Base-by-base conservation (phyloP, 2,329 filamentous ascomycete species). In the Aspergillus intermedius region DNA sequence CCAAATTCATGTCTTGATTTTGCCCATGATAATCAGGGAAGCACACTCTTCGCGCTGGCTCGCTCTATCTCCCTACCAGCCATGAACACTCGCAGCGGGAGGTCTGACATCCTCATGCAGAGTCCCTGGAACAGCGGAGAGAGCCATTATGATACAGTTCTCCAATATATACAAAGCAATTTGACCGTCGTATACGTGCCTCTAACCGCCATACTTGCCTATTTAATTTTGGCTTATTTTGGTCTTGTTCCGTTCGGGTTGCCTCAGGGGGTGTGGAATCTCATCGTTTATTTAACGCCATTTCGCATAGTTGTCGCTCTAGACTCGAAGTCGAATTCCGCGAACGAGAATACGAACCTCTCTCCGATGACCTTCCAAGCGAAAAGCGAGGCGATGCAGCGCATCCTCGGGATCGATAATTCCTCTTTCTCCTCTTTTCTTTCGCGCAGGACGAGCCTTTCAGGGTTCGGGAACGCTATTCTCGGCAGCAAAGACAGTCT, bases 311-410 rank as follows among this genome's bases (percentile, higher is more conserved):
- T 74, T 46, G 61, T 66, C 51, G 66, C 68, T 41, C 65, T 81
- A 72, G 76, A 74, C 78, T 53, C 75, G 72, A 61, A 75, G 72
- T 52, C 73, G 70, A 22, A 40, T 12, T 50, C 67, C 64, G 67
- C 68, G 52, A 55, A 62, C 63, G 62, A 63, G 59, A 51, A 68
- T 59, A 47, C 67, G 65, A 39, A 73, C 77, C 49, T 47, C 22
- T 56, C 52, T 39, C 56, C 53, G 43, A 59, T 61, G 60, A 63
- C 55, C n/a, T 62, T 66, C 23, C 56, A 65, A 41, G 76, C 77
- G 22, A 90, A 89, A 67, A 83, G 80, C 62, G 78, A 83, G 55
- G 76, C 77, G 8, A 77, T 89, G 70, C 75, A 77, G 57, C 78
- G 80, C 52, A 75, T 88, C 28, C 65, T 88, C 30, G 79, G 83